These are phyloP conservation scores for Thermomyces lanuginosus DNA, from an alignment of 2,329 filamentous ascomycete species.

Conservation along the genomic window DNA sequence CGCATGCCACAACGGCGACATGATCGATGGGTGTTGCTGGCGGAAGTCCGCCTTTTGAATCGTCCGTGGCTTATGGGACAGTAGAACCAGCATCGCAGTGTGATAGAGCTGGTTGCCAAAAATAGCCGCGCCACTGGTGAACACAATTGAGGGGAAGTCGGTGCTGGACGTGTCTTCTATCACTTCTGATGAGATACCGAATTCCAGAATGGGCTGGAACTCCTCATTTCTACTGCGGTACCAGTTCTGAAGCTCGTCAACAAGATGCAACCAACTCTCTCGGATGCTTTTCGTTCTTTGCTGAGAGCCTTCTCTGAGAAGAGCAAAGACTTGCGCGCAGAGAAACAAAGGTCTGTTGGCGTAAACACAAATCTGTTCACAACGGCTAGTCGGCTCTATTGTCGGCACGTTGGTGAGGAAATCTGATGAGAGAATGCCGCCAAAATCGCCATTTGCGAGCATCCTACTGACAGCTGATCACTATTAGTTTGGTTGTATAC, in stretches of 20 bases:
- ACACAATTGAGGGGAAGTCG: constrained; percentile 27
- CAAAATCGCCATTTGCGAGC: too few species aligned
- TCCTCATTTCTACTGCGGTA: constrained; percentile 14
- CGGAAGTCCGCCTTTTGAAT: constrained; percentile 16
- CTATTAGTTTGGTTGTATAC: too few species aligned
- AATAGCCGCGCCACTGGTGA: constrained; percentile 29
- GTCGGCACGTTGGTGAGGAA: too few species aligned
- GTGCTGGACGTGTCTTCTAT: constrained; percentile 15
- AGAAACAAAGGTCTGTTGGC: constrained; percentile 13
- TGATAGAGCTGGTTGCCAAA: constrained; percentile 41
- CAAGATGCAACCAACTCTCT: constrained; percentile 12
- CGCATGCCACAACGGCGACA: constrained; percentile 35
- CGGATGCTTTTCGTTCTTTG: constrained; percentile 4
- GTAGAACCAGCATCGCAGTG: constrained; percentile 37
- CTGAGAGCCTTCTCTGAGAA: constrained; percentile 9
- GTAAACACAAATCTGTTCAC: constrained; percentile 10
- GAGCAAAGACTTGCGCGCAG: constrained; percentile 11
- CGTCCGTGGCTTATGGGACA: constrained; percentile 36
- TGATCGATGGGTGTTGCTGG: constrained; percentile 11
- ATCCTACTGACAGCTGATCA: too few species aligned
- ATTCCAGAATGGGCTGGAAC: constrained; percentile 18
- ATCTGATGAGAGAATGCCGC: too few species aligned
- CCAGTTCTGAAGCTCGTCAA: constrained; percentile 14
- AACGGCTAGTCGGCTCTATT: too few species aligned
- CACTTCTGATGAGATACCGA: constrained; percentile 11